A percentile compares a stretch with the other conserved stretches of the same genome.
phyloP scores from a whole-genome alignment of 306 rosid species.

The Vachellia collinsii region DNA sequence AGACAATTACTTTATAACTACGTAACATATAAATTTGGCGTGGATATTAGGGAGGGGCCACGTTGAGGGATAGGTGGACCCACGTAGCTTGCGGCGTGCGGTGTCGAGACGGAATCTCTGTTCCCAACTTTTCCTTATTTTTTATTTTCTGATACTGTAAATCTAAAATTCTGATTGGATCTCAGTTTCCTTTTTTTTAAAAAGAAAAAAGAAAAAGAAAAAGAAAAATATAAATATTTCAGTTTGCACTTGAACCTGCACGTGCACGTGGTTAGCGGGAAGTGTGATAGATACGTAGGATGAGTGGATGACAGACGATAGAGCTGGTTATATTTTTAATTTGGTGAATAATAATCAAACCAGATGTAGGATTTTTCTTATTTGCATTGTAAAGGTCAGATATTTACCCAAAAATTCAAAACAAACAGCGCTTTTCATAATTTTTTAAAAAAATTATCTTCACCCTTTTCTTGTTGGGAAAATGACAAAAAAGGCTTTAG shows the following conservation, averaged over 20 bases:
- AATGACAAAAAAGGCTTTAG: too few species aligned
- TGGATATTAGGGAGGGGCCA: background rate
- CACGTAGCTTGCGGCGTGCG: background rate
- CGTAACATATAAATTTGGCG: too few species aligned
- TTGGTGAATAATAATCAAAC: background rate
- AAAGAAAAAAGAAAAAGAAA: too few species aligned
- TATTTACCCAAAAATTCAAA: too few species aligned
- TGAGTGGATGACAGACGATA: background rate
- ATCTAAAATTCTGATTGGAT: background rate
- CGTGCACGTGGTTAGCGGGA: background rate
- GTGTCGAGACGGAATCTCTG: background rate
- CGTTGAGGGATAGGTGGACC: background rate
- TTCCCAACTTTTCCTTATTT: background rate
- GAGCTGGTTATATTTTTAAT: background rate
- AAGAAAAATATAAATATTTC: background rate
- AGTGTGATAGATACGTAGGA: background rate
- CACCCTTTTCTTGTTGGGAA: too few species aligned
- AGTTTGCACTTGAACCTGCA: background rate
- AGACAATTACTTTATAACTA: too few species aligned
- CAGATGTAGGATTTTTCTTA: background rate
- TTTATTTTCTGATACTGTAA: background rate
- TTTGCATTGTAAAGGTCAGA: too few species aligned
- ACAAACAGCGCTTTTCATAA: too few species aligned
- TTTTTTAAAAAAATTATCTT: too few species aligned
- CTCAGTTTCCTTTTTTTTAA: too few species aligned